Percentiles rank a stretch among this genome's conserved stretches.
Evolutionary conservation across 225 moss, liverwort and hornwort genomes (phyloP).

Genomic region (Antitrichia curtipendula): DNA sequence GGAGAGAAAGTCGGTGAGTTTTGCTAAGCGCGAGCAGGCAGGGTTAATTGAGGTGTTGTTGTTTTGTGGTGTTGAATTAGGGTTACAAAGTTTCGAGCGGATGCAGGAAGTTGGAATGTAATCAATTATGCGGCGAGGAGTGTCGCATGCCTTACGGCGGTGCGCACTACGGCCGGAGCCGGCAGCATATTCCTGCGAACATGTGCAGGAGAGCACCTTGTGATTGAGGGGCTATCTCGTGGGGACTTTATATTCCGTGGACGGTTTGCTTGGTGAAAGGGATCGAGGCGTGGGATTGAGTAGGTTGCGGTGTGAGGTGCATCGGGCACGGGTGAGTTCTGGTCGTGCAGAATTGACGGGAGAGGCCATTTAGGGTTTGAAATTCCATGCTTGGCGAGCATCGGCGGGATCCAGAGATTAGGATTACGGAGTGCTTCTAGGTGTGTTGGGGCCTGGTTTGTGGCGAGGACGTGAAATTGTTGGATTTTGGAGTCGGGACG

Average conservation of each 20-base stretch:
- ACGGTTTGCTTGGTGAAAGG: background rate
- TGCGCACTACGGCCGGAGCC: background rate
- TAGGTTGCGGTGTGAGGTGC: background rate
- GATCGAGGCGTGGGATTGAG: background rate
- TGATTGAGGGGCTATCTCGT: background rate
- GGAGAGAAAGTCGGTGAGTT: background rate
- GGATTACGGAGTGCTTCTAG: background rate
- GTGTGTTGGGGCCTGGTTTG: background rate
- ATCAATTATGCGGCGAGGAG: background rate
- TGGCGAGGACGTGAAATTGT: background rate
- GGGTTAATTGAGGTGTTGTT: background rate
- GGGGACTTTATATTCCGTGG: background rate
- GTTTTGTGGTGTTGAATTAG: background rate
- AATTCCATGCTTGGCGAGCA: background rate
- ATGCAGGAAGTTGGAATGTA: background rate
- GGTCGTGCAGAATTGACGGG: background rate
- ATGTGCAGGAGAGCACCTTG: background rate
- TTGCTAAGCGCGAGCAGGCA: background rate
- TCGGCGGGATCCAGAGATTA: background rate
- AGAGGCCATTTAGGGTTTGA: constrained; percentile 2
- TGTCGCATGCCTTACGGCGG: background rate
- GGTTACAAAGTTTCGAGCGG: background rate
- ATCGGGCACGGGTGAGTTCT: background rate
- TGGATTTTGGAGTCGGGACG: background rate
- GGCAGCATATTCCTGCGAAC: background rate